Evolutionary conservation across 495 filamentous ascomycete species (phyloP), one percentile per base, ranked within the genome.

Genomic region (Monascus purpureus): DNA sequence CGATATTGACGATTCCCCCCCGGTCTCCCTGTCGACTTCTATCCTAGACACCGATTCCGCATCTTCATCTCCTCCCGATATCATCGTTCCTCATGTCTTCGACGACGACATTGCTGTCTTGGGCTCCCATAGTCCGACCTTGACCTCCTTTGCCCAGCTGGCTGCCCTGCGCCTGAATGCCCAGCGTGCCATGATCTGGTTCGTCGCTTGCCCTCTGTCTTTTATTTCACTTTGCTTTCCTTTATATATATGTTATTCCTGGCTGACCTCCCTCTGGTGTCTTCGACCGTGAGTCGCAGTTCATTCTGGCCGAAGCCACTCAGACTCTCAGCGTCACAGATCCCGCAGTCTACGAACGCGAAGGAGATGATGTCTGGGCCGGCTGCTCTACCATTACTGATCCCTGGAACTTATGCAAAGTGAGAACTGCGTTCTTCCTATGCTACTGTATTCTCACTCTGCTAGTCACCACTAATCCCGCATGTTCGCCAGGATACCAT

Each of bases 271-370:
- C 4, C 1, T 27, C 2, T 14, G 58, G 70, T 22, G 60, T 83
- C 13, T 68, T 77, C 30, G 75, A 74, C 38, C 57, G 63, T 13
- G 56, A 68, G 2, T 55, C 63, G 13, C 68, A 75, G 43, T 73
- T 68, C 29, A 68, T 73, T 23, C 47, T 75, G 18, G 71, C 71
- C 2, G 69, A 76, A 40, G 51, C 60, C 15, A 63, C 65, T 2
- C 63, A 61, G 34, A 61, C 54, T 2, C 36, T 61, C 8, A 38
- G 53, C 23, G 42, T 60, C 0, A 36, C 36, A 4, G 46, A 55
- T 30, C 50, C 30, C 17, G 26, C 36, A 13, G 42, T 49, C 16
- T 57, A 50, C 36, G 53, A 61, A 13, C 45, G 41, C 2, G 39
- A 45, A 7, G 53, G 47, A 8, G 59, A 66, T 41, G 57, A 50